Base-by-base conservation (phyloP, 352 stramenopile genomes). In the Pythium utonaiense region DNA sequence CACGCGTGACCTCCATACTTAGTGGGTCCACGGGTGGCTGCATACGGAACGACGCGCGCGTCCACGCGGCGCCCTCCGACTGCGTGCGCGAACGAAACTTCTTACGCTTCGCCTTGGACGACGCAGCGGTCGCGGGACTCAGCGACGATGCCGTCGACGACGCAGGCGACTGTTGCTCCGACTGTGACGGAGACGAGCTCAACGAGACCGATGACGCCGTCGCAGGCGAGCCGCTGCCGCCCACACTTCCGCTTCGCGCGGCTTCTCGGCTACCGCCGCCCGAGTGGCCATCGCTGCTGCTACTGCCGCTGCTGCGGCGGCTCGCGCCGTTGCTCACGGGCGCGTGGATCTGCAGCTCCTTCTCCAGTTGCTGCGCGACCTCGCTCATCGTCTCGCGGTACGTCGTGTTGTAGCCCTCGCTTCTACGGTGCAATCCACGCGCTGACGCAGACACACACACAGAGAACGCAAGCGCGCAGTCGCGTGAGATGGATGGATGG, bases 31-130 rank as follows among this genome's bases (percentile, higher is more conserved):
- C 24, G 14, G 74, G 69, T 27, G 33, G 14, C 36, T 69, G 54
- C 83, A 92, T 90, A 47, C 71, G 71, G 27, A 92, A 66, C 38
- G 78, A 91, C 13, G 83, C 75, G 66, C 83, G 73, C 24, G 80
- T 83, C 83, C 83, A 93, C 28, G 73, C 78, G 0, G 83, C 79
- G 44, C 83, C 84, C 57, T 93, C 83, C 0, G 80, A 91, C 64
- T 91, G 83, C 21, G 83, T 93, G n/a, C 83, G 83, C 41, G 82
- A 45, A 21, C 81, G 75, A 63, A 83, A 77, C 58, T 91, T 89
- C 49, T 76, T 74, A 55, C 69, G 69, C 64, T 77, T 75, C 42
- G 53, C 36, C 50, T 56, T 62, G 24, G 54, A 24, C 16, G 36
- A 14, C 7, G 52, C 30, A 22, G 8, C 14, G 3, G 28, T n/a